These are phyloP conservation scores for Fusarium cicatricum DNA, from an alignment of 2,329 filamentous ascomycete genomes.

Conservation along the genomic window DNA sequence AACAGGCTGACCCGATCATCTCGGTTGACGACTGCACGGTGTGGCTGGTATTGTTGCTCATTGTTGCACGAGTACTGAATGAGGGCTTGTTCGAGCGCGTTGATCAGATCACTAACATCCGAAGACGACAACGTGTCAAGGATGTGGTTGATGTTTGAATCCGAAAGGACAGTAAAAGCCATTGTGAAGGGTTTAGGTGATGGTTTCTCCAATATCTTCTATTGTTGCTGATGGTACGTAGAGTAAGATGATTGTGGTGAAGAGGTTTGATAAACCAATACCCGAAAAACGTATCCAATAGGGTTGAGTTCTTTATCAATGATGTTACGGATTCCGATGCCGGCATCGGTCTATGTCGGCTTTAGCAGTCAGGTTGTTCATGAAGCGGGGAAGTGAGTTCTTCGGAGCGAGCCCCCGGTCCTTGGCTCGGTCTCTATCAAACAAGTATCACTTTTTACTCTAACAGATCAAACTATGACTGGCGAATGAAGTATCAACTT, in stretches of 20 bases:
- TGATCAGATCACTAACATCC: constrained; percentile 28
- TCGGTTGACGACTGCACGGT: constrained; percentile 66
- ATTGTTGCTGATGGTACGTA: too few relatives aligned
- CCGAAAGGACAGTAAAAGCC: constrained; percentile 39
- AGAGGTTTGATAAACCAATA: not conserved
- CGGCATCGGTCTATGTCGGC: constrained; percentile 7
- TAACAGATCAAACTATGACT: not conserved
- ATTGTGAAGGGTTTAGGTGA: constrained; percentile 11
- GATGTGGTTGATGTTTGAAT: constrained; percentile 36
- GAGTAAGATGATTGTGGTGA: not conserved
- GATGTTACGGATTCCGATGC: not conserved
- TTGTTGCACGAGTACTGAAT: constrained; percentile 65
- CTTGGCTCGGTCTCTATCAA: not conserved
- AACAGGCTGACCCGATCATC: constrained; percentile 71
- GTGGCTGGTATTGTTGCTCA: constrained; percentile 68
- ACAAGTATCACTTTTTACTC: not conserved
- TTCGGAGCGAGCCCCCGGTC: not conserved
- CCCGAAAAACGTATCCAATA: not conserved
- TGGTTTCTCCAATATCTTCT: not conserved
- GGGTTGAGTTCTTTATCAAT: constrained; percentile 1
- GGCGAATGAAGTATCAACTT: too few relatives aligned
- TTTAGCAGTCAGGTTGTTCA: not conserved
- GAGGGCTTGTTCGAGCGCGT: constrained; percentile 32
- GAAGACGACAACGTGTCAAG: constrained; percentile 22
- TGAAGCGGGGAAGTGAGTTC: not conserved